These are phyloP conservation scores for Suillus americanus DNA, from an alignment of 768 basidiomycete genomes.

Conservation along the genomic window DNA sequence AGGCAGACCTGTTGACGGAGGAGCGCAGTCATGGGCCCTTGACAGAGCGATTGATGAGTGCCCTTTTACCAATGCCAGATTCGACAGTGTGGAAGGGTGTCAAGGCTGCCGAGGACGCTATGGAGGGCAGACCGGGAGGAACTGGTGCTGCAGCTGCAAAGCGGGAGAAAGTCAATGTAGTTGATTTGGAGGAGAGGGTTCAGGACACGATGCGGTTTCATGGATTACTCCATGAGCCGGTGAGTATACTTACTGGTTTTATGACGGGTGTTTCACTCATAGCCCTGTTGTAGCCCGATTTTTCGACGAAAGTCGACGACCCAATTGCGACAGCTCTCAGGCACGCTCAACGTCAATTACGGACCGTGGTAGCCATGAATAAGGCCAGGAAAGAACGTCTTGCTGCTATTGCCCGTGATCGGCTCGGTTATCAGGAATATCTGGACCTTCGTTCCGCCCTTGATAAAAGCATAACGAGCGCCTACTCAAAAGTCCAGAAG, in stretches of 20 bases:
- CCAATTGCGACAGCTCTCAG: conserved; percentile 90
- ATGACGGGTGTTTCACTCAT: conserved; percentile 13
- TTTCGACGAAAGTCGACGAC: conserved; percentile 81
- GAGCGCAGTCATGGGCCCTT: conserved; percentile 84
- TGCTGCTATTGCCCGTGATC: conserved; percentile 73
- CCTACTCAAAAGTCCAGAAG: conserved; percentile 81
- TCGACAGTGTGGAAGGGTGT: conserved; percentile 68
- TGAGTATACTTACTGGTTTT: conserved; percentile 38
- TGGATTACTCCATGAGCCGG: conserved; percentile 66
- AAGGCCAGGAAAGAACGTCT: conserved; percentile 79
- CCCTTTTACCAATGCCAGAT: conserved; percentile 70
- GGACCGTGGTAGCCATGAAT: conserved; percentile 76
- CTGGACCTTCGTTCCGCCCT: conserved; percentile 79
- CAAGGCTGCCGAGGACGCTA: conserved; percentile 80
- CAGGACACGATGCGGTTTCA: conserved; percentile 77
- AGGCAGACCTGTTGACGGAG: conserved; percentile 68
- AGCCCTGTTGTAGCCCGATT: conserved; percentile 57
- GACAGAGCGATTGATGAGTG: conserved; percentile 81
- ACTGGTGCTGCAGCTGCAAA: conserved; percentile 76
- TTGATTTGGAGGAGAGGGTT: conserved; percentile 74
- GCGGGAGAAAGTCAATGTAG: conserved; percentile 73
- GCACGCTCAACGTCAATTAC: conserved; percentile 81
- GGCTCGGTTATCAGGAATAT: conserved; percentile 92
- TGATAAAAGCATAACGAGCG: conserved; percentile 76
- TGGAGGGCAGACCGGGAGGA: conserved; percentile 81